These are phyloP conservation scores for Hymenoscyphus occultus DNA, from an alignment of 2,329 filamentous ascomycete genomes.

Conservation along the genomic window DNA sequence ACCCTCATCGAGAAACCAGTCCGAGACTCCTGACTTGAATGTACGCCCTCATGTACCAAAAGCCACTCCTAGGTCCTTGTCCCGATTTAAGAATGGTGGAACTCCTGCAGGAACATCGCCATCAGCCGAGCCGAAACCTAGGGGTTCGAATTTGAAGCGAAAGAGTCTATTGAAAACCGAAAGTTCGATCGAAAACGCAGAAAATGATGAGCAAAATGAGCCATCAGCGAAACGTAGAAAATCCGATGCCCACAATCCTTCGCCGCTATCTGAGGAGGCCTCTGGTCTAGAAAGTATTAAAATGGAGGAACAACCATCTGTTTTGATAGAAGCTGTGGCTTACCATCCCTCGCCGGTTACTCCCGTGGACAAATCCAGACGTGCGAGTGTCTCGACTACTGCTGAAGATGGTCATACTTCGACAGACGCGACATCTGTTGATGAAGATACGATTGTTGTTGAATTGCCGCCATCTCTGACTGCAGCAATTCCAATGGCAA, in stretches of 20 bases:
- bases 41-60: conserved; percentile 33
- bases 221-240: neutral
- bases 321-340: conserved; percentile 14
- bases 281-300: conserved; percentile 16
- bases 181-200: neutral
- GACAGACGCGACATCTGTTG: conserved; percentile 37
- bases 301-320: conserved; percentile 19
- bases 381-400: conserved; percentile 18
- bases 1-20: conserved; percentile 54
- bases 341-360: conserved; percentile 18
- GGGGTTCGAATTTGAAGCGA: conserved; percentile 23
- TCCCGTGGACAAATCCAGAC: conserved; percentile 18
- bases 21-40: conserved; percentile 52
- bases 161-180: conserved; percentile 19
- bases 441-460: conserved; percentile 36
- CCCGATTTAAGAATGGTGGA: conserved; percentile 26
- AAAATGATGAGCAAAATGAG: neutral
- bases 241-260: neutral
- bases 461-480: conserved; percentile 15
- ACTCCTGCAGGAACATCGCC: conserved; percentile 27
- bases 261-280: conserved; percentile 15
- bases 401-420: conserved; percentile 24
- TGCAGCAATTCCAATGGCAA: conserved; percentile 20
- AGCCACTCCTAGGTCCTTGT: conserved; percentile 28
- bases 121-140: conserved; percentile 19